phyloP scores from a whole-genome alignment of 805 yeast species.

The Saccharomycopsis synnaedendra region DNA sequence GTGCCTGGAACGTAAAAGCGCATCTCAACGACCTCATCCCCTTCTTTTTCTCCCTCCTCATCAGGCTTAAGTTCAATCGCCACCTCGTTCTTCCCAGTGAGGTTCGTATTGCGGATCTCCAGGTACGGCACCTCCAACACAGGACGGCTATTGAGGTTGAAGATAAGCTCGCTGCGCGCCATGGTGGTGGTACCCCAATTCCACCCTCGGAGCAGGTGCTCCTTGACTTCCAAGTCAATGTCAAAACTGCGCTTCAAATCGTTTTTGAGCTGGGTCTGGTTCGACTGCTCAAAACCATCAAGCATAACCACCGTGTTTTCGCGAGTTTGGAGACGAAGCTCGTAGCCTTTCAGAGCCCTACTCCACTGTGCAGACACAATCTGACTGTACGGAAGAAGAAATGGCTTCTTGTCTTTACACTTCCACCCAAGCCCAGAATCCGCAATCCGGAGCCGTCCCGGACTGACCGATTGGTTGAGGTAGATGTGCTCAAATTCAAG shows the following conservation, averaged over 20 bases:
- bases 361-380: constrained; percentile 79
- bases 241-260: constrained; percentile 72
- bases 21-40: constrained; percentile 94
- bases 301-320: constrained; percentile 75
- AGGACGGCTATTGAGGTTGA: constrained; percentile 79
- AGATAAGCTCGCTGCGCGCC: constrained; percentile 83
- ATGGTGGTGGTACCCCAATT: constrained; percentile 95
- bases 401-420: constrained; percentile 58
- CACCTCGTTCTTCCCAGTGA: constrained; percentile 89
- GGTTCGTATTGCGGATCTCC: constrained; percentile 70
- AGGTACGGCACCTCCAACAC: constrained; percentile 83
- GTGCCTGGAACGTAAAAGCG: constrained; percentile 90
- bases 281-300: constrained; percentile 87
- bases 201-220: constrained; percentile 96
- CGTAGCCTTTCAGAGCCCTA: constrained; percentile 86
- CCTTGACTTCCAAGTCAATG: constrained; percentile 66
- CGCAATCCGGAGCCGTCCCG: constrained; percentile 90
- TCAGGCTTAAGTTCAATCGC: constrained; percentile 72
- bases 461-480: constrained; percentile 69
- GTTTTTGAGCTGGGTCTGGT: constrained; percentile 68
- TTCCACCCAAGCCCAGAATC: constrained; percentile 99
- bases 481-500: constrained; percentile 86
- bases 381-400: constrained; percentile 79
- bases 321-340: constrained; percentile 79
- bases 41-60: constrained; percentile 40